These are phyloP conservation scores for Fennellomyces sp. DNA, from an alignment of 371 early-diverging fungal species.

Conservation along the genomic window DNA sequence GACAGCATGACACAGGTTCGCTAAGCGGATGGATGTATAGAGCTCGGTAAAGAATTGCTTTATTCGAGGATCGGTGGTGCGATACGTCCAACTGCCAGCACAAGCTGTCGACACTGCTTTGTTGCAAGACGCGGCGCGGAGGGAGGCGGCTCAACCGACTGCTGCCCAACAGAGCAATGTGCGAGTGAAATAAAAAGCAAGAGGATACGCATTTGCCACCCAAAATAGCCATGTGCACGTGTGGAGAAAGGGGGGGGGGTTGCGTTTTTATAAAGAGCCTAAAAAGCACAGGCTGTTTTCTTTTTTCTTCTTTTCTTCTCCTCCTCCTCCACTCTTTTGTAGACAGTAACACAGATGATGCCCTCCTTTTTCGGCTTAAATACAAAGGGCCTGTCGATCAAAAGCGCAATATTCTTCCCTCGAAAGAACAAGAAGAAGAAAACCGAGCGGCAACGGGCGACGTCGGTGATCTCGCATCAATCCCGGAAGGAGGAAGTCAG, in stretches of 20 bases:
- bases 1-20: no score
- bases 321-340: constrained; percentile 11
- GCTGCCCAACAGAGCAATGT: constrained; percentile 54
- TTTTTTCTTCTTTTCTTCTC: constrained; percentile 13
- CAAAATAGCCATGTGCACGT: not conserved
- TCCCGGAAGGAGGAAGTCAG: not conserved
- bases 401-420: constrained; percentile 7
- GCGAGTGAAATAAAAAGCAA: constrained; percentile 45
- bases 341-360: constrained; percentile 13
- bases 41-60: constrained; percentile 95
- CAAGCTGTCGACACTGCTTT: constrained; percentile 91
- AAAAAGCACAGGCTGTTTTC: not conserved
- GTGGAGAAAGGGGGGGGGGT: not conserved
- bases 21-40: constrained; percentile 40
- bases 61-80: constrained; percentile 97
- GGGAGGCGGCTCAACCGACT: constrained; percentile 77
- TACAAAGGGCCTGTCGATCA: constrained; percentile 8
- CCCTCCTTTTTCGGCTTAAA: constrained; percentile 23
- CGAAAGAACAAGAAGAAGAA: constrained; percentile 2
- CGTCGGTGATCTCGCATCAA: not conserved
- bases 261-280: not conserved
- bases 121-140: constrained; percentile 95
- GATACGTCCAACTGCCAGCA: constrained; percentile 94
- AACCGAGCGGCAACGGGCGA: not conserved
- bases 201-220: not conserved